Conservation (phyloP, 2,329 filamentous ascomycete species). For the Lachnellula suecica region DNA sequence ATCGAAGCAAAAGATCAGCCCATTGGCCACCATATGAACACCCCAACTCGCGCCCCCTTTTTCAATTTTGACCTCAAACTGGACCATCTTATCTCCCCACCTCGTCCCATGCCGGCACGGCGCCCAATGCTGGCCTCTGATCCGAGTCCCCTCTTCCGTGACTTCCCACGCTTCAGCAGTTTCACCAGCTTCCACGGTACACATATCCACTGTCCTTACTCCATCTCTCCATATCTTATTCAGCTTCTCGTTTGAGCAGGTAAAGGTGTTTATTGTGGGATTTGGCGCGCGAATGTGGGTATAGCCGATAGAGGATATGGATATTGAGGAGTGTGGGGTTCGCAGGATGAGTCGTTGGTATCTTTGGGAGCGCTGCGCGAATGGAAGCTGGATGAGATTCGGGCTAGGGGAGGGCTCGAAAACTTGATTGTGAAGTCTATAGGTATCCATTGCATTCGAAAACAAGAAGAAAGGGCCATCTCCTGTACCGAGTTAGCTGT, state of each 20-base stretch:
- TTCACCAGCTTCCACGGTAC: conserved; percentile 22
- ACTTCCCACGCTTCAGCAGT: conserved; percentile 23
- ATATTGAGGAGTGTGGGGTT: conserved; percentile 19
- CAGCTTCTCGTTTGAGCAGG: conserved; percentile 19
- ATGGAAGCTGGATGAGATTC: conserved; percentile 9
- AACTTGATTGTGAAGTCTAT: conserved; percentile 15
- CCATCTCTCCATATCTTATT: conserved; percentile 26
- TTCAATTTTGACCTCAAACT: conserved; percentile 21
- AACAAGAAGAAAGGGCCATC: conserved; percentile 26
- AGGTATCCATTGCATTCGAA: conserved; percentile 28
- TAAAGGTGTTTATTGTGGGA: conserved; percentile 14
- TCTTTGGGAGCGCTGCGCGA: conserved; percentile 22
- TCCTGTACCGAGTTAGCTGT: conserved; percentile 14
- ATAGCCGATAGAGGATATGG: conserved; percentile 20
- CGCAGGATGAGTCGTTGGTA: conserved; percentile 23
- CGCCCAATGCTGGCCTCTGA: conserved; percentile 24
- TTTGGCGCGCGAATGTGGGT: conserved; percentile 10
- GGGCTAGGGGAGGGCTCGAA: conserved; percentile 11
- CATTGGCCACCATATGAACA: conserved; percentile 25
- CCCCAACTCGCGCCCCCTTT: conserved; percentile 22
- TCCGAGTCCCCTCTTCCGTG: conserved; percentile 17
- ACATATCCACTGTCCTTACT: conserved; percentile 21
- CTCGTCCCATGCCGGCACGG: conserved; percentile 22
- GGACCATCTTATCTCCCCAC: conserved; percentile 17
- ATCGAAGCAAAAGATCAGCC: conserved; percentile 21